Evolutionary conservation across 2,329 filamentous ascomycete genomes (phyloP).

Genomic region (Diaporthe vaccinii): DNA sequence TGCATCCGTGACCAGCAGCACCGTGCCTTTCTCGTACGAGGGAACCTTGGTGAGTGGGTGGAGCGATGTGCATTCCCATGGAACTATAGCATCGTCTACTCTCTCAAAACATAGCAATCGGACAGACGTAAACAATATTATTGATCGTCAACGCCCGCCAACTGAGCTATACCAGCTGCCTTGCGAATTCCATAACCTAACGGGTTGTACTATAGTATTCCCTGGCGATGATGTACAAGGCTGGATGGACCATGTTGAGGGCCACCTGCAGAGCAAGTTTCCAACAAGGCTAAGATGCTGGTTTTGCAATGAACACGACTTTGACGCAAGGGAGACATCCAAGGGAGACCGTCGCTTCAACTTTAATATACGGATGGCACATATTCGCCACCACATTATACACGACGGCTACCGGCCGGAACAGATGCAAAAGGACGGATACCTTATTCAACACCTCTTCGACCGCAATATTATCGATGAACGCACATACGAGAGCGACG

Average conservation of each 20-base stretch:
- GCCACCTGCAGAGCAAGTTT: conserved; percentile 53
- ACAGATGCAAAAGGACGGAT: conserved; percentile 56
- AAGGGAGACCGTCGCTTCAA: conserved; percentile 43
- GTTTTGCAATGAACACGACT: conserved; percentile 60
- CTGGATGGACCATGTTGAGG: conserved; percentile 62
- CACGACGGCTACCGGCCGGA: conserved; percentile 43
- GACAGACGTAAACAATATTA: conserved; percentile 14
- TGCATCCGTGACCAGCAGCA: not conserved
- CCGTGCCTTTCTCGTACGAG: not conserved
- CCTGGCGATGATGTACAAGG: conserved; percentile 50
- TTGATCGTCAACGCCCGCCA: not conserved
- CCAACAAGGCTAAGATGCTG: conserved; percentile 47
- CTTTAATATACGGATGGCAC: conserved; percentile 60
- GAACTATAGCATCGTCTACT: not conserved
- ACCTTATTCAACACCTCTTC: conserved; percentile 55
- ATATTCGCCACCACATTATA: conserved; percentile 62
- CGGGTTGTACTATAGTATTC: conserved; percentile 55
- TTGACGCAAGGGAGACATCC: conserved; percentile 44
- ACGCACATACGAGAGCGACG: not conserved
- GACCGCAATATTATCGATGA: conserved; percentile 47
- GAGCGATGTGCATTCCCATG: not conserved
- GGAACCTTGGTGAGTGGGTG: not conserved
- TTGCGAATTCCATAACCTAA: conserved; percentile 61
- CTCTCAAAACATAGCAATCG: conserved; percentile 1
- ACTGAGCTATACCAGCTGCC: conserved; percentile 48